Base-by-base conservation (phyloP, 345 rosid genomes). In the Trapa bicornis region DNA sequence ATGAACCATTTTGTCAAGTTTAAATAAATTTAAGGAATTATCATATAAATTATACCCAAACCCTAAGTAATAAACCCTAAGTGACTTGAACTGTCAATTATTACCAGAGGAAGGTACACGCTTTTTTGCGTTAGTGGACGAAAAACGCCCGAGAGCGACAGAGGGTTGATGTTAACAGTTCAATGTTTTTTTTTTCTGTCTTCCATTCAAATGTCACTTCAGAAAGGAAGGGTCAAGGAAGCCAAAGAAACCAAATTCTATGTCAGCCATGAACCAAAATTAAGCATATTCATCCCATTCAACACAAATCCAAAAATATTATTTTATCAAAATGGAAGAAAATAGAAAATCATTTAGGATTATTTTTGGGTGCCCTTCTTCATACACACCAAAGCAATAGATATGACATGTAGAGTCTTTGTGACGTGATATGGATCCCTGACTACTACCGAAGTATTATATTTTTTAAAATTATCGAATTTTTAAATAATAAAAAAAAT, bases 171-270 rank as follows among this genome's bases (percentile, higher is more conserved):
- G 60, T 54, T 54, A 54, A 54, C 60, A 54, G 60, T 54, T 54
- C 60, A 22, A 54, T 54, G 17, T n/a, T n/a, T 29, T 54, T n/a
- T 29, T 57, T 66, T 57, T 16, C 35, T 64, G 32, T 39, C 33
- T 39, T 16, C 35, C 35, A 58, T 58, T 58, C 38, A 58, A 35
- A 58, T 32, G 63, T 58, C 63, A 58, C 37, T 58, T 58, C 63
- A 58, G 63, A 58, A 58, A 38, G 16, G 63, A 58, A 58, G 63
- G 16, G 63, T 58, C 63, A 58, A 58, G 12, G 38, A 32, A 32
- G 38, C 61, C 66, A 29, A 69, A 33, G 72, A 41, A 73, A 70
- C 68, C 73, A 53, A 75, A 75, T 64, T 77, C 68, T 72, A 73
- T 75, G 76, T 65, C 72, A 65, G 47, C 50, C 57, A 22, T 22